Conservation (phyloP, 768 basidiomycete species). For the Cyclocybe cylindracea region DNA sequence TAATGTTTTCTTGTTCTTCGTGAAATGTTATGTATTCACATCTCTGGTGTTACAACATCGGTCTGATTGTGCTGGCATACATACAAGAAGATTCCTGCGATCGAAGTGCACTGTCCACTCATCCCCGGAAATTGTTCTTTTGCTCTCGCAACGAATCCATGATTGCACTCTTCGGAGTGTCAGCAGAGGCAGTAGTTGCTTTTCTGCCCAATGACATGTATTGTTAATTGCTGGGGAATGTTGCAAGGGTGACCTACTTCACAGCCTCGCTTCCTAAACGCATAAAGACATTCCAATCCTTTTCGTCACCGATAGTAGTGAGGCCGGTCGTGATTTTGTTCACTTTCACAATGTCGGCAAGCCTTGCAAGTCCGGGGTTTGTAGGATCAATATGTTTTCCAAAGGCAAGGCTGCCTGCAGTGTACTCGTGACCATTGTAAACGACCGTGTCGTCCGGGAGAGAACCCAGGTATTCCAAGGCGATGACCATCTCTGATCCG, state of each 20-base stretch:
- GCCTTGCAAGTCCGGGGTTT: constrained; percentile 59
- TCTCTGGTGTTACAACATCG: constrained; percentile 10
- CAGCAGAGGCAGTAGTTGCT: constrained; percentile 39
- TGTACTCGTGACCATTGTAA: constrained; percentile 95
- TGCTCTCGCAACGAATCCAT: constrained; percentile 77
- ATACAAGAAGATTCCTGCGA: not conserved
- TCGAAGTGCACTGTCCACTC: constrained; percentile 18
- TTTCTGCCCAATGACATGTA: constrained; percentile 40
- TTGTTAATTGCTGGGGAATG: not conserved
- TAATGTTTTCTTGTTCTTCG: not conserved
- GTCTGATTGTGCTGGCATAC: constrained; percentile 8
- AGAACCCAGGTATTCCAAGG: constrained; percentile 67
- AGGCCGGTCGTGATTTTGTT: constrained; percentile 74
- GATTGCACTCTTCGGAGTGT: constrained; percentile 51
- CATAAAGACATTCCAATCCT: constrained; percentile 96
- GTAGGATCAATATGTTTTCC: constrained; percentile 59
- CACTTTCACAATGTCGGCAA: constrained; percentile 56
- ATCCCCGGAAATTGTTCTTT: constrained; percentile 86
- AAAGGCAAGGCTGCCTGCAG: constrained; percentile 71
- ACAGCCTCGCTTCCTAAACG: constrained; percentile 64
- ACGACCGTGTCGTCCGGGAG: constrained; percentile 81
- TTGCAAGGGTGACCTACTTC: constrained; percentile 44
- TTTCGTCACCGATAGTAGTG: constrained; percentile 92
- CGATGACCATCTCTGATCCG: constrained; percentile 76
- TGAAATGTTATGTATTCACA: not conserved